phyloP scores from a whole-genome alignment of 495 filamentous ascomycete genomes.

The Geoglossum glabrum region DNA sequence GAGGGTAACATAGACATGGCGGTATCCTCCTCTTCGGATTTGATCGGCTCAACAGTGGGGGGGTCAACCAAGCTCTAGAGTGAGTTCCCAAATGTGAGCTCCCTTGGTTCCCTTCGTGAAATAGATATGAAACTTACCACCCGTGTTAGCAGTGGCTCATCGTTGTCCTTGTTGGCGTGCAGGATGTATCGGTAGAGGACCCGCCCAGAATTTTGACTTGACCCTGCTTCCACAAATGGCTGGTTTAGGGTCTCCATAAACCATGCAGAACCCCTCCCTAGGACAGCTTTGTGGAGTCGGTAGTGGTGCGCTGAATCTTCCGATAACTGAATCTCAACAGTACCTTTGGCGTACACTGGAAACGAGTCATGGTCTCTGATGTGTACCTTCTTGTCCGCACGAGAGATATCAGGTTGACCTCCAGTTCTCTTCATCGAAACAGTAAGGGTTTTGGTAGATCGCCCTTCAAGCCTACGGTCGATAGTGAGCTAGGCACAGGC shows the following conservation, averaged over 20 bases:
- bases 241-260: not conserved
- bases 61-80: not conserved
- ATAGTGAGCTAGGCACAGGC: not conserved
- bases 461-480: not conserved
- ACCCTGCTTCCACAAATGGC: not conserved
- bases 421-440: not conserved
- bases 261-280: constrained; percentile 7
- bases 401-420: not conserved
- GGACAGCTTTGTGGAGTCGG: constrained; percentile 7
- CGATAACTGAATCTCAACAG: constrained; percentile 2
- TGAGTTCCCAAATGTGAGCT: not conserved
- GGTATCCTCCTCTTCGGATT: not conserved
- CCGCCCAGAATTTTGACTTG: not conserved
- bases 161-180: not conserved
- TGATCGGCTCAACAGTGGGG: not conserved
- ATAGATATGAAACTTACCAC: not conserved
- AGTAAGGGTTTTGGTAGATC: not conserved
- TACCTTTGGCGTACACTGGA: constrained; percentile 1
- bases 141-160: not conserved
- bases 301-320: not conserved
- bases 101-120: not conserved
- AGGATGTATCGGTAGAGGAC: not conserved
- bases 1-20: not conserved
- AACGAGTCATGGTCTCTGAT: not conserved
- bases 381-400: not conserved